Percentiles rank a stretch among this genome's conserved stretches.
Conservation (phyloP, 176 grass and related monocot species). For the Paspalum vaginatum region DNA sequence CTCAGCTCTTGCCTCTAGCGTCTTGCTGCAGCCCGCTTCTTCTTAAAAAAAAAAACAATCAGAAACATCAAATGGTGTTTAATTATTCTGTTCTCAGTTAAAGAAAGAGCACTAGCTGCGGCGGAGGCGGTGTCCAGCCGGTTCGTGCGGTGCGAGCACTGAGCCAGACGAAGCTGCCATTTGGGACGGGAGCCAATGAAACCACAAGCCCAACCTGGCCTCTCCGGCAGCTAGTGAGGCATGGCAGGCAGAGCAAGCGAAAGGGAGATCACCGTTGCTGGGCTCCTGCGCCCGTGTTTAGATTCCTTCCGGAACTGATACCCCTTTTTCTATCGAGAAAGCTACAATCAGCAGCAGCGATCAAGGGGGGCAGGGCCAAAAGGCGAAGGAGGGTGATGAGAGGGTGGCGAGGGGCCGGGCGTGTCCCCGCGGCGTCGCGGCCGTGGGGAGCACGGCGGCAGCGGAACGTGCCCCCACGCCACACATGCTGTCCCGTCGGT, state of each 20-base stretch:
- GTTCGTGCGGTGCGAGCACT: background rate
- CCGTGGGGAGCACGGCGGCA: constrained; percentile 35
- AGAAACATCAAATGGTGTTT: too few species aligned
- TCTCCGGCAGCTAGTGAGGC: background rate
- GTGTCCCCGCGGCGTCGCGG: constrained; percentile 18
- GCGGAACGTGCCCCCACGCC: constrained; percentile 19
- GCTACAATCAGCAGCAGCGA: background rate
- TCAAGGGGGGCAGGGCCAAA: background rate
- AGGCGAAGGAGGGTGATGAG: background rate
- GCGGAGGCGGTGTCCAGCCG: background rate
- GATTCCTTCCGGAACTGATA: constrained; percentile 1
- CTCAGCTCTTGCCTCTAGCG: too few species aligned
- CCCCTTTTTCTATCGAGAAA: background rate
- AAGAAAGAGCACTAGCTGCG: too few species aligned
- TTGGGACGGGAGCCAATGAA: background rate
- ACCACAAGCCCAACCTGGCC: background rate
- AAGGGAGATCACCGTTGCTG: background rate
- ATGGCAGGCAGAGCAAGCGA: background rate
- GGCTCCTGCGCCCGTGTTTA: background rate
- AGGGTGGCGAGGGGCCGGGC: background rate
- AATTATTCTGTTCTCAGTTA: too few species aligned
- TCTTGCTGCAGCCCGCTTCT: too few species aligned
- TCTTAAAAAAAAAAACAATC: too few species aligned
- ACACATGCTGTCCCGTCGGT: constrained; percentile 22
- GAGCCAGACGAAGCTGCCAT: background rate